Evolutionary conservation across 345 rosid species (phyloP), one percentile per base, ranked within the genome.

Genomic region (Hibiscus mutabilis): DNA sequence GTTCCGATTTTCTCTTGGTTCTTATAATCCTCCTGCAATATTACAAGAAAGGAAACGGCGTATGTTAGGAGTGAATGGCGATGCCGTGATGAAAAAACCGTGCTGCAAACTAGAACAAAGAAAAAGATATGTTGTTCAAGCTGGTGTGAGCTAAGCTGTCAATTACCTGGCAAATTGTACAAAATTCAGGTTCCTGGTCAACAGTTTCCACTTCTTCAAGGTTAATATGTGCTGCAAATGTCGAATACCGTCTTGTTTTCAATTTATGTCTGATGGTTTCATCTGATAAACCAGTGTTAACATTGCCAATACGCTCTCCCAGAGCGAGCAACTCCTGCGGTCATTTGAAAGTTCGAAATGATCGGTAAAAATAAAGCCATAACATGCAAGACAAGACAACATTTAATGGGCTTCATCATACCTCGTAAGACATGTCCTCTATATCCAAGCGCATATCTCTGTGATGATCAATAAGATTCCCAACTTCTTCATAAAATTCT

Each of bases 361-460:
- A 12, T 60, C 18, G 1, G 60, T n/a, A 49, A 71, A 60, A 13
- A 3, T 71, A 29, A 29, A 46, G 58, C 69, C 31, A 66, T 60
- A 29, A 44, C 29, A 22, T 15, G 35, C 53, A 61, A 11, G 62
- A 47, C 24, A 69, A 31, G 53, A 53, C 22, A 18, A 53, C 42
- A 33, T 15, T 18, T 7, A 21, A 19, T 7, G 19, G 7, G 35
- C 66, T 35, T 68, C 68, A 63, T 68, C 77, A 75, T 67, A 88
- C 97, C 85, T 93, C 98, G 63, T 93, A 93, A 44, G 97, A 86
- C 97, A 91, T 91, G 73, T 88, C 86, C 82, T 91, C 98, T 67
- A 89, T 89, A 78, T 93, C 97, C 86, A 93, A 75, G 42, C 98
- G 98, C 98, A 93, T 88, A 66, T 86, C 98, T 75, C 87, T 84